phyloP scores from a whole-genome alignment of 495 filamentous ascomycete genomes.

The Staphylotrichum longicolle region DNA sequence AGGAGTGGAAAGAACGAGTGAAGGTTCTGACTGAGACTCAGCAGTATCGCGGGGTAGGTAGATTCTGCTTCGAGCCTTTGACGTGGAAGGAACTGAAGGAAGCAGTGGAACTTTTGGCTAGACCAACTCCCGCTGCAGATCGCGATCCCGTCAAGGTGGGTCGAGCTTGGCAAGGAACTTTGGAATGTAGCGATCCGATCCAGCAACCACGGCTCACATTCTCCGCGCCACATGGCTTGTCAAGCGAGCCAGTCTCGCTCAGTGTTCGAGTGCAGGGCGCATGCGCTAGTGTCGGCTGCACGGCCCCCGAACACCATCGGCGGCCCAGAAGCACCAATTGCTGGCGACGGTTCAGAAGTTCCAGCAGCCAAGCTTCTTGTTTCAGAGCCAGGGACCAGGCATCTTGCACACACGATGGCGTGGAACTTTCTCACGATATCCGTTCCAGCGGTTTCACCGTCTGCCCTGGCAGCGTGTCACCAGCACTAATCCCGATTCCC shows the following conservation, averaged over 20 bases:
- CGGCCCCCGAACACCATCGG: not conserved
- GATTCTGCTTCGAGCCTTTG: no score
- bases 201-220: no score
- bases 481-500: no score
- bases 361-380: slow-evolving; percentile 1
- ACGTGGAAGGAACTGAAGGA: no score
- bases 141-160: not conserved
- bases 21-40: no score
- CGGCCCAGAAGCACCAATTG: not conserved
- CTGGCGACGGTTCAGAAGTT: not conserved
- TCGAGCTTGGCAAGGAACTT: not conserved
- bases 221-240: no score
- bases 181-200: no score
- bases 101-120: not conserved
- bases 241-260: not conserved
- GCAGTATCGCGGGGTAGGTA: no score
- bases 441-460: not conserved
- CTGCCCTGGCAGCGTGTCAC: not conserved
- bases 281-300: slow-evolving; percentile 6
- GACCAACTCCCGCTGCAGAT: slow-evolving; percentile 6
- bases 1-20: no score
- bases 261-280: not conserved
- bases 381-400: not conserved
- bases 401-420: not conserved
- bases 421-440: not conserved